A percentile compares a stretch with the other conserved stretches of the same genome.
phyloP scores from a whole-genome alignment of 805 yeast genomes.

The Candida multigemmis region DNA sequence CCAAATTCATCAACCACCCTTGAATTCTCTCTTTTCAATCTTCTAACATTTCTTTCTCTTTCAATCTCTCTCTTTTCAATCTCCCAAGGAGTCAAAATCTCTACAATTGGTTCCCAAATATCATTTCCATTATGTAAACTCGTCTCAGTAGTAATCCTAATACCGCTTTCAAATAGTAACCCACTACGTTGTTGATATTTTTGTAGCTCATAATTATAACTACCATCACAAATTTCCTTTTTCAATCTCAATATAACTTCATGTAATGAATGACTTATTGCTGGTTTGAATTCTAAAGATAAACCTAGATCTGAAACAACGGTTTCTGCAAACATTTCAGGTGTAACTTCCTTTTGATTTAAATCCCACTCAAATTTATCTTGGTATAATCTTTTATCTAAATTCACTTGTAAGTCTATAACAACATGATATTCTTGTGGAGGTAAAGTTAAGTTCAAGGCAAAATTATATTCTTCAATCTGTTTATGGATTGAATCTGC shows the following conservation, averaged over 20 bases:
- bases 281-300: conserved; percentile 77
- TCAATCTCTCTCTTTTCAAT: conserved; percentile 93
- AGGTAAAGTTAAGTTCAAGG: conserved; percentile 60
- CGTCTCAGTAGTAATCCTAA: conserved; percentile 44
- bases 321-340: conserved; percentile 74
- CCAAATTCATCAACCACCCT: conserved; percentile 37
- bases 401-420: conserved; percentile 69
- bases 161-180: conserved; percentile 32
- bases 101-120: conserved; percentile 83
- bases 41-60: conserved; percentile 82
- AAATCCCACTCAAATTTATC: conserved; percentile 96
- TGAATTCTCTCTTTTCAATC: conserved; percentile 87
- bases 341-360: conserved; percentile 43
- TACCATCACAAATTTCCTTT: conserved; percentile 67
- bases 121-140: conserved; percentile 71
- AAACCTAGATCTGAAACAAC: conserved; percentile 84
- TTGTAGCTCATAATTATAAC: conserved; percentile 31
- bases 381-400: conserved; percentile 77
- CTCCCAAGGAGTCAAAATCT: conserved; percentile 81
- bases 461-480: conserved; percentile 62
- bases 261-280: conserved; percentile 79
- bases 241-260: conserved; percentile 71
- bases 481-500: conserved; percentile 70
- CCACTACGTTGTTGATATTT: conserved; percentile 35
- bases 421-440: conserved; percentile 59